A percentile compares a stretch with the other conserved stretches of the same genome.
Conservation (phyloP, 2,329 filamentous ascomycete species). For the Penicillium concentricum region DNA sequence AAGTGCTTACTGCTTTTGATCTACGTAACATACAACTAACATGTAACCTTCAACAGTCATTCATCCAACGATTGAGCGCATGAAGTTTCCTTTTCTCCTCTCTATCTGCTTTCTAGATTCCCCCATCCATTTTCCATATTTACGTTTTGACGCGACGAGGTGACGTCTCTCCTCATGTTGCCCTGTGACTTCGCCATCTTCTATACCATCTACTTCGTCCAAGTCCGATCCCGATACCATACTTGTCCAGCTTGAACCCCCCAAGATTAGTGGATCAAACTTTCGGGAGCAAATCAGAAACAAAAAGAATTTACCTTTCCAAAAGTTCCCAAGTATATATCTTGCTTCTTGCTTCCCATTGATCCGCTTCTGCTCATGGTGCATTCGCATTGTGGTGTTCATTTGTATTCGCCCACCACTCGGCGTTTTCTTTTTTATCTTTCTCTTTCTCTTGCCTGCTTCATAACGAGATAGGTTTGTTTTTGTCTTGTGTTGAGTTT, state of each 20-base stretch:
- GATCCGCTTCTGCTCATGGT: slow-evolving; percentile 4
- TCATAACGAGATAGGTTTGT: not conserved
- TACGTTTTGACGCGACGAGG: slow-evolving; percentile 23
- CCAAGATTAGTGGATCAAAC: slow-evolving; percentile 8
- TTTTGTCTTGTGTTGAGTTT: not conserved
- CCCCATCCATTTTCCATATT: slow-evolving; percentile 23
- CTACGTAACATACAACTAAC: slow-evolving; percentile 7
- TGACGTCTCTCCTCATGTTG: slow-evolving; percentile 17
- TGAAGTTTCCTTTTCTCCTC: slow-evolving; percentile 30
- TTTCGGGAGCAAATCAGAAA: slow-evolving; percentile 3
- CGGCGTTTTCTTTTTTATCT: not conserved
- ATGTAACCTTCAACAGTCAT: slow-evolving; percentile 29
- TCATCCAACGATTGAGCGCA: slow-evolving; percentile 48
- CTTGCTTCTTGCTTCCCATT: not conserved
- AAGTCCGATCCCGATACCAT: slow-evolving; percentile 6
- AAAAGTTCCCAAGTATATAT: slow-evolving; percentile 11
- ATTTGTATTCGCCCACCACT: not conserved
- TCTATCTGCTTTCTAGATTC: slow-evolving; percentile 27
- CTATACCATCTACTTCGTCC: slow-evolving; percentile 17
- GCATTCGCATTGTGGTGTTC: slow-evolving; percentile 15
- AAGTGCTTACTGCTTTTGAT: slow-evolving; percentile 12
- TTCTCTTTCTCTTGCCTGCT: not conserved
- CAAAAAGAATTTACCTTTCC: slow-evolving; percentile 1
- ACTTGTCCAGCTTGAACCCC: slow-evolving; percentile 7
- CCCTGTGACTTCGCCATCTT: slow-evolving; percentile 13